Base-by-base conservation (phyloP, 345 rosid genomes). In the Limnanthes douglasii region DNA sequence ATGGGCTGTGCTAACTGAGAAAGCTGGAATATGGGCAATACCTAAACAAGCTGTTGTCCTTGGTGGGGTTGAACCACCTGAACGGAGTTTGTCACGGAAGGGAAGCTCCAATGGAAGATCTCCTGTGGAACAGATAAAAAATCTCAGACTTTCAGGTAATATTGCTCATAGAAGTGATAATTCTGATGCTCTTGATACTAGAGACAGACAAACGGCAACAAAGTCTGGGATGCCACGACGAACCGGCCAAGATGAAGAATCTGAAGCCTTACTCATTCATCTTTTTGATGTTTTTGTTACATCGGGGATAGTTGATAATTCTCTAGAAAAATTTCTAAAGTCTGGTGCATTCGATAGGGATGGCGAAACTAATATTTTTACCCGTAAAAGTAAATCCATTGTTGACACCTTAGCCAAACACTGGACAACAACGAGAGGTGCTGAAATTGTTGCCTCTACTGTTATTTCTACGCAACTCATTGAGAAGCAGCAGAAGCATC, bases 21-120 rank as follows among this genome's bases (percentile, higher is more conserved):
- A 73, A 64, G 93, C 95, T 5, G 95, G 97, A 57, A 69, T 88
- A 46, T 88, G 97, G 97, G 93, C 86, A 39, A 88, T 88, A 65
- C 94, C 97, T 25, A 93, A 83, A 60, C 78, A 76, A 51, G 83
- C 86, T 42, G 60, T 88, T 31, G 54, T 69, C 34, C 69, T 76
- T 41, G 95, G 97, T 48, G 97, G 93, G 48, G 90, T 88, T 40
- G 90, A 78, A 56, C 95, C 95, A 18, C 95, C 97, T 29, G 90
- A 78, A 69, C 69, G 84, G 53, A 73, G 93, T 58, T 61, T 88
- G 60, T 79, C 95, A 1, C 90, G 77, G 11, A 88, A 72, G 60
- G 93, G 83, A 31, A 79, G 90, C 75, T 76, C 86, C 54, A 79
- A 74, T 13, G 95, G 70, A 57, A 53, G 75, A 62, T 72, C 86